Evolutionary conservation across 2,329 filamentous ascomycete species (phyloP).

Genomic region (Penicillium expansum): DNA sequence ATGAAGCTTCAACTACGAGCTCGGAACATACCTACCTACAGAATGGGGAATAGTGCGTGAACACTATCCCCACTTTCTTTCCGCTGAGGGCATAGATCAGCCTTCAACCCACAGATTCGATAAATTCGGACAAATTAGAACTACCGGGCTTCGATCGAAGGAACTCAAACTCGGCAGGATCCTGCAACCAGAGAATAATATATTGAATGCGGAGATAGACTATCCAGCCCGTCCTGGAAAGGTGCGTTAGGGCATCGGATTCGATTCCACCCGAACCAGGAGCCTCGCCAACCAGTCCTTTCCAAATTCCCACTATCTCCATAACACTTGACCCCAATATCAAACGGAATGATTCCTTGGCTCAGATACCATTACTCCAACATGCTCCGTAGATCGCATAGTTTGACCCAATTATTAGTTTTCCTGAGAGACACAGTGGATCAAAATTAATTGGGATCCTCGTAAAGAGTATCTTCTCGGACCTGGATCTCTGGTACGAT

Average conservation of each 20-base stretch:
- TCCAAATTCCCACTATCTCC: neutral
- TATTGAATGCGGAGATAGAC: constrained; percentile 6
- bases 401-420: neutral
- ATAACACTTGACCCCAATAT: neutral
- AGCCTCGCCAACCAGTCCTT: neutral
- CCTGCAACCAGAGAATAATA: neutral
- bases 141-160: neutral
- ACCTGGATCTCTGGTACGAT: constrained; percentile 3
- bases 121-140: neutral
- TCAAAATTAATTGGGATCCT: neutral
- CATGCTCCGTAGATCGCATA: neutral
- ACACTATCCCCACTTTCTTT: constrained; percentile 4
- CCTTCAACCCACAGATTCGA: neutral
- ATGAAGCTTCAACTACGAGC: too few relatives aligned
- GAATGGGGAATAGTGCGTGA: neutral
- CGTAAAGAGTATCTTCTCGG: neutral
- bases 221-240: neutral
- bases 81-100: constrained; percentile 1
- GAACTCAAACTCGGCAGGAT: neutral
- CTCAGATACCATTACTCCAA: neutral
- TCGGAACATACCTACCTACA: too few relatives aligned
- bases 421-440: neutral
- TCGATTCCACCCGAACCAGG: neutral
- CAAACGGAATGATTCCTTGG: neutral
- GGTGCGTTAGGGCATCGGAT: neutral